These are phyloP conservation scores for Aspergillus eucalypticola DNA, from an alignment of 2,329 filamentous ascomycete genomes.

Conservation along the genomic window DNA sequence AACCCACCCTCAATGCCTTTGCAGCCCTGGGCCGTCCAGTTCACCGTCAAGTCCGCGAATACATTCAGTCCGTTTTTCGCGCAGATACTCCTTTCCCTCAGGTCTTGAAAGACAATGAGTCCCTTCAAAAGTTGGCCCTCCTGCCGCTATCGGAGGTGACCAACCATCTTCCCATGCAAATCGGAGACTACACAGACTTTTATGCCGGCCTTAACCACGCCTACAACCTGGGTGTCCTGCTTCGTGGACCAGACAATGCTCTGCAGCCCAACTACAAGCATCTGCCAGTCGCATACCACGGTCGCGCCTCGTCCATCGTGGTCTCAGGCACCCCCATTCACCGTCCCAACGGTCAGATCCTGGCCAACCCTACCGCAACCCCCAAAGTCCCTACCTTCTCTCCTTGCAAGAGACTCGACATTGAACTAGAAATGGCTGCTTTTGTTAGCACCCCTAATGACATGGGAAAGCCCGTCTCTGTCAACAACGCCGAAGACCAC, in stretches of 20 bases:
- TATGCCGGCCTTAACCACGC: slow-evolving; percentile 80
- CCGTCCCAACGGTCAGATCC: slow-evolving; percentile 74
- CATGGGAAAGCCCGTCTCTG: slow-evolving; percentile 63
- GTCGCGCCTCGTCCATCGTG: slow-evolving; percentile 73
- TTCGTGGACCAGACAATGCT: slow-evolving; percentile 70
- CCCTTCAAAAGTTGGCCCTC: slow-evolving; percentile 59
- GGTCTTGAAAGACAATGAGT: slow-evolving; percentile 63
- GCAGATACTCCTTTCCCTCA: slow-evolving; percentile 60
- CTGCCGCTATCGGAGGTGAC: slow-evolving; percentile 60
- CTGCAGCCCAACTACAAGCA: slow-evolving; percentile 81
- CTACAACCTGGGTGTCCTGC: slow-evolving; percentile 69
- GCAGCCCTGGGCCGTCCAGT: slow-evolving; percentile 68
- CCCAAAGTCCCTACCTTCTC: slow-evolving; percentile 65
- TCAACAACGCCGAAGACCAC: slow-evolving; percentile 66
- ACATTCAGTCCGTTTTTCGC: slow-evolving; percentile 67
- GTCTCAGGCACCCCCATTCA: slow-evolving; percentile 71
- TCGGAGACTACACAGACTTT: slow-evolving; percentile 85
- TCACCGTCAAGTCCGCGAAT: slow-evolving; percentile 67
- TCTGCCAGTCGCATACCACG: slow-evolving; percentile 79
- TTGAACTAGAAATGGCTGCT: slow-evolving; percentile 77
- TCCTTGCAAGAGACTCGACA: slow-evolving; percentile 68
- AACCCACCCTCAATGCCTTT: slow-evolving; percentile 70
- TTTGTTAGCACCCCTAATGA: slow-evolving; percentile 68
- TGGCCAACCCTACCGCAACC: slow-evolving; percentile 62
- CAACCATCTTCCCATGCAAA: slow-evolving; percentile 72